phyloP scores from a whole-genome alignment of 805 yeast species.

The Torulaspora indica region DNA sequence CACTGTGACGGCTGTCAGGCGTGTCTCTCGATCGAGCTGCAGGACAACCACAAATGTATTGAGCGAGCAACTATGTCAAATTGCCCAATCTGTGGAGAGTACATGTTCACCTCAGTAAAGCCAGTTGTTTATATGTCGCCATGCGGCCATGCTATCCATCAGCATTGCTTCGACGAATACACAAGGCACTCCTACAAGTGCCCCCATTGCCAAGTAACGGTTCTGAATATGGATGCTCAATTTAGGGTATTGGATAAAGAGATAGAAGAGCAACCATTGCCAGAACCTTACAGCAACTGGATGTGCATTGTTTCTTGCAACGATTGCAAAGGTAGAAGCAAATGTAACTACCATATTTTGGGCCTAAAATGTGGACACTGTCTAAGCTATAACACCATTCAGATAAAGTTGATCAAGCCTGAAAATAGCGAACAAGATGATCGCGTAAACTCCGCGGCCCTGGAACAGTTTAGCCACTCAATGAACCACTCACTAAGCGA shows the following conservation, averaged over 20 bases:
- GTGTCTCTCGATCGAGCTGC: constrained; percentile 75
- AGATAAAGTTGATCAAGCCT: constrained; percentile 63
- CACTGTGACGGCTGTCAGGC: constrained; percentile 89
- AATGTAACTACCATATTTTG: constrained; percentile 70
- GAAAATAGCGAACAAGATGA: constrained; percentile 42
- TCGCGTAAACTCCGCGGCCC: constrained; percentile 11
- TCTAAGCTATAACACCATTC: constrained; percentile 80
- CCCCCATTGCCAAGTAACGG: constrained; percentile 82
- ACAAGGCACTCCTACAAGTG: constrained; percentile 84
- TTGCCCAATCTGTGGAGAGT: constrained; percentile 91
- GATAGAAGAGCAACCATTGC: constrained; percentile 68
- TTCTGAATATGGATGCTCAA: constrained; percentile 82
- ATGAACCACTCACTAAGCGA: constrained; percentile 17
- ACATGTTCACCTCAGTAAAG: constrained; percentile 73
- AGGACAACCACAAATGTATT: constrained; percentile 74
- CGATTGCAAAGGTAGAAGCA: constrained; percentile 82
- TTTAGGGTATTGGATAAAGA: constrained; percentile 84
- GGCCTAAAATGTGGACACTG: constrained; percentile 88
- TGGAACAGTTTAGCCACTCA: constrained; percentile 13
- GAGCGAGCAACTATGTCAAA: constrained; percentile 84
- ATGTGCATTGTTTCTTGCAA: constrained; percentile 70
- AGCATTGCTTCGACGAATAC: constrained; percentile 73
- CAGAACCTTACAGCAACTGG: constrained; percentile 76
- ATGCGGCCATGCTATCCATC: constrained; percentile 94
- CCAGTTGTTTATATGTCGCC: constrained; percentile 82